phyloP scores from a whole-genome alignment of 805 yeast genomes.

The Starmera dryadoides region DNA sequence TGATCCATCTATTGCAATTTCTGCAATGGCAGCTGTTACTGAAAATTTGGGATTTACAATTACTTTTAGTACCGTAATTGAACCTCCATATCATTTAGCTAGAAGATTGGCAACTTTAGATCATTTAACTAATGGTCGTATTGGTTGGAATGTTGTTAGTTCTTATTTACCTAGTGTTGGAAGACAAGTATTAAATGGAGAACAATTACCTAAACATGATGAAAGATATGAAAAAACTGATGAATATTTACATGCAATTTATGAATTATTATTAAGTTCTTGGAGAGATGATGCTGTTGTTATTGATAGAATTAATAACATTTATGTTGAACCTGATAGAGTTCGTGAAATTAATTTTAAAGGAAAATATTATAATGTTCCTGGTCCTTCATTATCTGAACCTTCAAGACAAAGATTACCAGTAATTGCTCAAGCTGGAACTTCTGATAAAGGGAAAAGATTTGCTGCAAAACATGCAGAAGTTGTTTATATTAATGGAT shows the following conservation, averaged over 20 bases:
- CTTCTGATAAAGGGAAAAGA: constrained; percentile 27
- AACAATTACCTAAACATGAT: constrained; percentile 29
- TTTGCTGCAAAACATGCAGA: constrained; percentile 35
- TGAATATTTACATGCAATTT: constrained; percentile 30
- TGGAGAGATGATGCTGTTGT: constrained; percentile 29
- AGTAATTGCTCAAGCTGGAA: constrained; percentile 33
- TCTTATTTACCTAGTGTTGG: constrained; percentile 32
- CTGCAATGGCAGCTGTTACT: constrained; percentile 34
- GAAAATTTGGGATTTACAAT: constrained; percentile 29
- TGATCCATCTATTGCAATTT: constrained; percentile 30
- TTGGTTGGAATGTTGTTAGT: constrained; percentile 37
- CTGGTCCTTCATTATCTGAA: constrained; percentile 29
- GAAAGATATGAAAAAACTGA: constrained; percentile 31
- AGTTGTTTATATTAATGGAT: constrained; percentile 26
- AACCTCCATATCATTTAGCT: constrained; percentile 31
- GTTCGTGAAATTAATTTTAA: constrained; percentile 28
- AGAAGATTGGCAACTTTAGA: constrained; percentile 33
- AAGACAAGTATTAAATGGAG: constrained; percentile 26
- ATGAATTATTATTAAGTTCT: constrained; percentile 27
- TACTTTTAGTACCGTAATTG: constrained; percentile 32
- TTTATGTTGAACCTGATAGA: constrained; percentile 25
- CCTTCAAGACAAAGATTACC: constrained; percentile 35
- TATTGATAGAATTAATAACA: constrained; percentile 12
- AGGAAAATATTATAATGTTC: constrained; percentile 30
- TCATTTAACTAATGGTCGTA: constrained; percentile 32